Conservation (phyloP, 306 rosid species). For the Pueraria montana region DNA sequence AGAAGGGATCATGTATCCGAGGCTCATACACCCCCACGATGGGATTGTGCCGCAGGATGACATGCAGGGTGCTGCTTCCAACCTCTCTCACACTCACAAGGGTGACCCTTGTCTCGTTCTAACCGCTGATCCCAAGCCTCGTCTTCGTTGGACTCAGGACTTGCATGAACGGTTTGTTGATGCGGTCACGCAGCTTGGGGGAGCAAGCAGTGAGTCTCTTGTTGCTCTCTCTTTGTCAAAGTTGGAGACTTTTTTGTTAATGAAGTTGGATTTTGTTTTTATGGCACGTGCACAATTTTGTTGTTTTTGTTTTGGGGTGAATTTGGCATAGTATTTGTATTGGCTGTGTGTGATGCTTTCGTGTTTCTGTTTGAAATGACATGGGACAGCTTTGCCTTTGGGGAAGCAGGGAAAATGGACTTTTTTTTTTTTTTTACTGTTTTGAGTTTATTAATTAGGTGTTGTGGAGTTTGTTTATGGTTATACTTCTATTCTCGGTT, state of each 20-base stretch:
- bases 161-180: conserved; percentile 95
- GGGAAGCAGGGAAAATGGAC: not conserved
- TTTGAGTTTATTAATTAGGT: conserved; percentile 7
- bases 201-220: conserved; percentile 72
- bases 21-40: conserved; percentile 72
- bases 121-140: conserved; percentile 98
- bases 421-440: not conserved
- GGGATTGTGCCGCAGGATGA: conserved; percentile 66
- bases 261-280: not conserved
- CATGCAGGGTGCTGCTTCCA: conserved; percentile 53
- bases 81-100: conserved; percentile 55
- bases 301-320: not conserved
- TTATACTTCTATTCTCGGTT: not conserved
- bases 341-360: not conserved
- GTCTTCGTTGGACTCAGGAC: conserved; percentile 99
- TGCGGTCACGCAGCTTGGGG: conserved; percentile 97
- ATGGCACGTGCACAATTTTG: not conserved
- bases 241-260: not conserved
- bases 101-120: conserved; percentile 94
- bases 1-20: conserved; percentile 66
- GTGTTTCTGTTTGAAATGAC: conserved; percentile 13
- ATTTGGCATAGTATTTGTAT: not conserved
- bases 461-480: not conserved
- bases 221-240: not conserved
- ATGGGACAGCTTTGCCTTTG: conserved; percentile 24